Evolutionary conservation across 106 monocot species (phyloP).

Genomic region (Chionographis japonica): DNA sequence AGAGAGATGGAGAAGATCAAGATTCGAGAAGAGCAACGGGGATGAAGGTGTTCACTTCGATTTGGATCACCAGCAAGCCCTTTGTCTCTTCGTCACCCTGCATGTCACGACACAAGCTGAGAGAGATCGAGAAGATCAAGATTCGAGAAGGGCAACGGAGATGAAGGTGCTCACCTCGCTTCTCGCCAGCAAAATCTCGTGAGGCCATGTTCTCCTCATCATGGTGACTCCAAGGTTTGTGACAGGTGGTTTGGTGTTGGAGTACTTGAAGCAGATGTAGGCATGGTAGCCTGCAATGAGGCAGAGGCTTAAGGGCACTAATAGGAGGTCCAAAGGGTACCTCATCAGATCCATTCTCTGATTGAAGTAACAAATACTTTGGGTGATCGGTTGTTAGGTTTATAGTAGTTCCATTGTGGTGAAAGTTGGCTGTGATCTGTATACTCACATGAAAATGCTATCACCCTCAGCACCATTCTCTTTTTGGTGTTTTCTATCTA

Average conservation of each 20-base stretch:
- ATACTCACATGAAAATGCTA: too few species aligned
- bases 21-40: not conserved
- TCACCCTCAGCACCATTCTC: too few species aligned
- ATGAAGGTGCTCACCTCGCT: constrained; percentile 1
- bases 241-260: constrained; percentile 6
- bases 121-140: not conserved
- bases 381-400: too few species aligned
- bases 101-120: not conserved
- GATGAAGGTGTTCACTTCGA: too few species aligned
- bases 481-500: too few species aligned
- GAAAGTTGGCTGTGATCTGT: too few species aligned
- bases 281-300: constrained; percentile 39
- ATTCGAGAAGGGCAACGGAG: not conserved
- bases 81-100: constrained; percentile 35
- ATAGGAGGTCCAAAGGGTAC: constrained; percentile 30
- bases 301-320: constrained; percentile 38
- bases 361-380: too few species aligned
- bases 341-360: constrained; percentile 3
- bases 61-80: constrained; percentile 50
- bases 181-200: constrained; percentile 31
- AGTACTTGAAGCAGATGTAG: constrained; percentile 28
- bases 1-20: not conserved
- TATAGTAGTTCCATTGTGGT: too few species aligned
- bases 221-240: constrained; percentile 1
- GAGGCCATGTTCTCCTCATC: constrained; percentile 28